Base-by-base conservation (phyloP, 2,329 filamentous ascomycete genomes). In the Ceratocystis papillata region DNA sequence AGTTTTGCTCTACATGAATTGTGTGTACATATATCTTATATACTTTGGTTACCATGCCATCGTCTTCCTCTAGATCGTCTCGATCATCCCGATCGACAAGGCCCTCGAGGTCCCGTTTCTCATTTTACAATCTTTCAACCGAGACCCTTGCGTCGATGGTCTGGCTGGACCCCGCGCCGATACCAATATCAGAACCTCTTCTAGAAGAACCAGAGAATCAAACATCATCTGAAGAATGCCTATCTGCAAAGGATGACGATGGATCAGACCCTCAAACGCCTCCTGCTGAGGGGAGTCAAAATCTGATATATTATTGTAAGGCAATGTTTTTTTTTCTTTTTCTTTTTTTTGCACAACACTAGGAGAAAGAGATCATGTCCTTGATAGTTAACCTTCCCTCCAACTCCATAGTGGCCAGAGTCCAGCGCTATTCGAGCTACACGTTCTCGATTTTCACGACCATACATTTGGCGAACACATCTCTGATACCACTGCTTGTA, bases 341-440 rank as follows among this genome's bases (percentile, higher is more conserved):
- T 22, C 22, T 5, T 1, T 25, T 25, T 10, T 41, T 41, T 41
- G 10, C 37, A 8, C 37, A 33, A 7, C 20, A 57, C 28, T 10
- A 7, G 8, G 6, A 50, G 30, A 30, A 30, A 2, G 5, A 7
- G 5, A 30, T 10, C 4, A 37, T n/a, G 28, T 28, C 55, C 17
- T 59, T n/a, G 15, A 28, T 59, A 59, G 33, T 37, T 17, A 10
- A 33, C 55, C 53, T 30, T 6, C 3, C 41, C 1, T 50, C 68
- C 10, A 4, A 41, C 37, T 20, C 46, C 20, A 50, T 69, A 90
- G 87, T 95, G 64, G 81, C 81, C 4, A 84, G 88, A 61, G 80
- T 94, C 45, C 94, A 97, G 75, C 87, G 85, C 74, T 96, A 96
- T 79, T 94, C 90, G 0, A 90, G 88, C 70, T 95, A 96, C 77